These are phyloP conservation scores for Liriodendron chinense DNA, from an alignment of 164 flowering plant genomes.

Conservation along the genomic window DNA sequence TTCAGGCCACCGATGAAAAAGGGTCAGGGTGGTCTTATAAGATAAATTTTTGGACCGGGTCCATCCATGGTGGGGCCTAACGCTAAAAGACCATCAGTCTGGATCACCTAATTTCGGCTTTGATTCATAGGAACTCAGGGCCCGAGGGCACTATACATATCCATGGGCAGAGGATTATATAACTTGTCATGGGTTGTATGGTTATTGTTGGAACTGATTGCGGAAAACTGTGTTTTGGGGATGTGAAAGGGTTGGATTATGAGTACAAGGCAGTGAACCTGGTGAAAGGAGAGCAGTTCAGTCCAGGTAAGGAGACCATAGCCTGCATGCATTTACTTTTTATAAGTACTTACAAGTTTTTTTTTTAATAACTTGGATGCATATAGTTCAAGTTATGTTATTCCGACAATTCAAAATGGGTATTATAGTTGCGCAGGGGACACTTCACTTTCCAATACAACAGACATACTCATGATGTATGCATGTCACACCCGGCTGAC, in stretches of 20 bases:
- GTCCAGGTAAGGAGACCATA: conserved; percentile 43
- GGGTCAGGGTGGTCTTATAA: too few species aligned
- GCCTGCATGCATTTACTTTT: background rate
- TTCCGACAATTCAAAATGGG: background rate
- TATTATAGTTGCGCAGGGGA: background rate
- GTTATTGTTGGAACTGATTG: background rate
- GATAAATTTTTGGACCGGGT: too few species aligned
- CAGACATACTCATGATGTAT: background rate
- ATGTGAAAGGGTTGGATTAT: conserved; percentile 43
- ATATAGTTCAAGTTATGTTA: background rate
- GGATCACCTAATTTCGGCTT: too few species aligned
- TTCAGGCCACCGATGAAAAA: too few species aligned
- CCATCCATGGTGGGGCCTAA: too few species aligned
- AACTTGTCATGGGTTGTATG: background rate
- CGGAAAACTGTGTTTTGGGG: background rate
- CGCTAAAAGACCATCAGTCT: too few species aligned
- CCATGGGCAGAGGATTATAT: too few species aligned
- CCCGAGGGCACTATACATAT: too few species aligned
- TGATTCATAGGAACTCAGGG: too few species aligned
- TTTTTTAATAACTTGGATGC: background rate
- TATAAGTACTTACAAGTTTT: background rate
- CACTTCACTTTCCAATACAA: background rate
- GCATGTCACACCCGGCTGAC: background rate
- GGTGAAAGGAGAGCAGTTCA: conserved; percentile 71
- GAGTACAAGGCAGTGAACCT: conserved; percentile 76